phyloP scores from a whole-genome alignment of 257 asterid genomes.

The Plectranthus barbatus region DNA sequence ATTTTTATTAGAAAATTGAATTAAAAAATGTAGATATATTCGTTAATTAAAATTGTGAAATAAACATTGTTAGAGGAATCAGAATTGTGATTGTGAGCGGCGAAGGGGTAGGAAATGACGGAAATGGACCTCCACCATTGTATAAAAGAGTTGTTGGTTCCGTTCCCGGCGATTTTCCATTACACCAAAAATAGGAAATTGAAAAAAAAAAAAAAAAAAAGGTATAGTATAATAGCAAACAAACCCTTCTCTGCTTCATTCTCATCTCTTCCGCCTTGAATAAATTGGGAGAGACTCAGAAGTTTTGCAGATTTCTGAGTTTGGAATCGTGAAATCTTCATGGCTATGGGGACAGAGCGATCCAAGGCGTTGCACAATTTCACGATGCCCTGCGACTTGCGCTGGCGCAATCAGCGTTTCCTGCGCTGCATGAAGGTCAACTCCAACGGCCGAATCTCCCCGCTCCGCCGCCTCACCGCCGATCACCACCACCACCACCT shows the following conservation, averaged over 20 bases:
- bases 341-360: slow-evolving; percentile 47
- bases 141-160: slow-evolving; percentile 17
- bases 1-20: too few species aligned
- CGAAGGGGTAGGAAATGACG: too few species aligned
- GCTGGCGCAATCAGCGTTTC: slow-evolving; percentile 44
- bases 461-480: slow-evolving; percentile 22
- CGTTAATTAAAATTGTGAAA: too few species aligned
- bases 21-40: too few species aligned
- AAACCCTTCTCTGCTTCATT: slow-evolving; percentile 11
- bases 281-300: not conserved
- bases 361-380: slow-evolving; percentile 55
- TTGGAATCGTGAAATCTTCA: slow-evolving; percentile 21
- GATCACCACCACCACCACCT: slow-evolving; percentile 12
- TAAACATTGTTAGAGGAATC: too few species aligned
- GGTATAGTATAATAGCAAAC: slow-evolving; percentile 14
- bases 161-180: slow-evolving; percentile 46
- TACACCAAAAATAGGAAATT: slow-evolving; percentile 11
- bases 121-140: slow-evolving; percentile 22
- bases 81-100: too few species aligned
- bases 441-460: slow-evolving; percentile 33
- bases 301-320: not conserved
- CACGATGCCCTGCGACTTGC: slow-evolving; percentile 42
- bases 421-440: slow-evolving; percentile 54
- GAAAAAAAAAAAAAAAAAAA: not conserved
- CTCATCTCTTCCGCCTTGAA: not conserved